Conservation (phyloP, 805 yeast genomes). For the Lachancea thermotolerans region DNA sequence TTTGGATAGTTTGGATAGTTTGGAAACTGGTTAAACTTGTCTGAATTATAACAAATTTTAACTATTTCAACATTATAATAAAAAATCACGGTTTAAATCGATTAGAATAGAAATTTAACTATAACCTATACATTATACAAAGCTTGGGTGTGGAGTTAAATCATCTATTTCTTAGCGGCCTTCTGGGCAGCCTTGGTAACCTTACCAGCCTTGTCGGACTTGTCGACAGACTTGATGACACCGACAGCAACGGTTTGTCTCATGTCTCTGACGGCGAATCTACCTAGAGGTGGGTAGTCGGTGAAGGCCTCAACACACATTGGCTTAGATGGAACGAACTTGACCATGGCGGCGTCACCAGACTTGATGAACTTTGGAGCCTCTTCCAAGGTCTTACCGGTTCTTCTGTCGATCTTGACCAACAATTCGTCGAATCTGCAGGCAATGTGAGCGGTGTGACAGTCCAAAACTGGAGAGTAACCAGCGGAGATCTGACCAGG, state of each 20-base stretch:
- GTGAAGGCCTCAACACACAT: constrained; percentile 92
- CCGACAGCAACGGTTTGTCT: constrained; percentile 99
- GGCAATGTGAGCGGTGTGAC: constrained; percentile 92
- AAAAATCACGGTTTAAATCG: no score
- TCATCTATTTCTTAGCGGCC: constrained; percentile 29
- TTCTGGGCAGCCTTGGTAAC: constrained; percentile 86
- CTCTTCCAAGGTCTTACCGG: constrained; percentile 87
- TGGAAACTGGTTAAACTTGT: no score
- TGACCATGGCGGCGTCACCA: constrained; percentile 94
- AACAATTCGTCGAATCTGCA: constrained; percentile 76
- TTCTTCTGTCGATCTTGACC: constrained; percentile 85
- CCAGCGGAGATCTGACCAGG: constrained; percentile 90
- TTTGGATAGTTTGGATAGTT: no score
- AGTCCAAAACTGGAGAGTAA: constrained; percentile 85
- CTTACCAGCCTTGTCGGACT: constrained; percentile 82
- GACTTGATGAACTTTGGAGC: constrained; percentile 90
- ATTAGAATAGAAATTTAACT: constrained; percentile 1
- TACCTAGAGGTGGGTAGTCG: constrained; percentile 95
- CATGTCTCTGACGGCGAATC: constrained; percentile 99
- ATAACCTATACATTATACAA: constrained; percentile 2
- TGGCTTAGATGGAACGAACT: constrained; percentile 82
- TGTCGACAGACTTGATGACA: constrained; percentile 93
- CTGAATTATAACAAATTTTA: no score
- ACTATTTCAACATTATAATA: no score
- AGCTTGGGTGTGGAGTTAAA: constrained; percentile 3